Conservation (phyloP, 495 filamentous ascomycete species). For the Podospora comata region DNA sequence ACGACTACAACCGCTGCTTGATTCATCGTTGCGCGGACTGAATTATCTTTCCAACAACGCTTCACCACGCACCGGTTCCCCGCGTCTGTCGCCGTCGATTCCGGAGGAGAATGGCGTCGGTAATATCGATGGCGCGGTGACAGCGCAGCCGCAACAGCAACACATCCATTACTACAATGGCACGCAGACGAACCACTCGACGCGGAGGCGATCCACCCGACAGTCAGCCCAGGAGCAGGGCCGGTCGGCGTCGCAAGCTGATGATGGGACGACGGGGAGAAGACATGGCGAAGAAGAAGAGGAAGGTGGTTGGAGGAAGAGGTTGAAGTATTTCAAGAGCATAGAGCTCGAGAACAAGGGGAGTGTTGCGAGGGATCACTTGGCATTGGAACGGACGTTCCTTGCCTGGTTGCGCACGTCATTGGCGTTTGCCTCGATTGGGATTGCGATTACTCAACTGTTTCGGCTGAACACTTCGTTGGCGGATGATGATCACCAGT, state of each 20-base stretch:
- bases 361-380: constrained; percentile 89
- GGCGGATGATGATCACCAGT: constrained; percentile 31
- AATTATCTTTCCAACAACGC: constrained; percentile 15
- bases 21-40: constrained; percentile 9
- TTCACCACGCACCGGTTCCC: constrained; percentile 17
- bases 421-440: constrained; percentile 92
- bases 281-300: constrained; percentile 21
- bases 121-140: constrained; percentile 32
- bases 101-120: constrained; percentile 28
- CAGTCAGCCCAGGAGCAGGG: constrained; percentile 11
- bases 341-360: constrained; percentile 96
- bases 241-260: constrained; percentile 8
- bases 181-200: constrained; percentile 20
- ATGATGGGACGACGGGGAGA: constrained; percentile 6
- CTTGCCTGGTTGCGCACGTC: constrained; percentile 96
- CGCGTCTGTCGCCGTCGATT: constrained; percentile 3
- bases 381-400: constrained; percentile 93
- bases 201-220: constrained; percentile 21
- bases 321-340: constrained; percentile 68
- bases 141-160: constrained; percentile 27
- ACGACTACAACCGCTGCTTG: constrained; percentile 27
- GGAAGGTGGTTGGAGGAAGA: constrained; percentile 35
- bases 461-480: constrained; percentile 84
- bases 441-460: constrained; percentile 92
- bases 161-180: constrained; percentile 37